A percentile compares a stretch with the other conserved stretches of the same genome.
Evolutionary conservation across 129 eudicot genomes (phyloP).

Genomic region (Logfia minima): DNA sequence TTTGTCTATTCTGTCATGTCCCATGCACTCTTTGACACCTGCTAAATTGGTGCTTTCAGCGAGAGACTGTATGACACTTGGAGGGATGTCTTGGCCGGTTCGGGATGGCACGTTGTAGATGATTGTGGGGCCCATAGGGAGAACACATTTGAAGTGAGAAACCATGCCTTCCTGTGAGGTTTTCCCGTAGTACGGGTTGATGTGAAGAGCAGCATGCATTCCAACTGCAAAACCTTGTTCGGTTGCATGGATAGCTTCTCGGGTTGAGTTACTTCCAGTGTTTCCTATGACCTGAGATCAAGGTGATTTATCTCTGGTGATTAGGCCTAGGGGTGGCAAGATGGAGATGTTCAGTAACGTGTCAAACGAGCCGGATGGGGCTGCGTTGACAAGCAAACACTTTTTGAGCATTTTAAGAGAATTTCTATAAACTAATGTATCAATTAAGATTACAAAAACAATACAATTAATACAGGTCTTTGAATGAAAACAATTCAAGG

Average conservation of each 20-base stretch:
- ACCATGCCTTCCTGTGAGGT: conserved; percentile 70
- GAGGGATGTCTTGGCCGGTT: conserved; percentile 83
- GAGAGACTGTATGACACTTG: conserved; percentile 46
- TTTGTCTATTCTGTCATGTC: conserved; percentile 50
- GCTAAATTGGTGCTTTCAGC: conserved; percentile 60
- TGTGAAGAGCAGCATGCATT: conserved; percentile 87
- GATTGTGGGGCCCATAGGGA: conserved; percentile 76
- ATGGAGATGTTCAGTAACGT: background rate
- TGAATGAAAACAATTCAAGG: background rate
- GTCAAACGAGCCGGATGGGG: background rate
- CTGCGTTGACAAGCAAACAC: background rate
- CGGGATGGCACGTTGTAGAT: conserved; percentile 75
- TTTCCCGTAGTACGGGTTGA: conserved; percentile 86
- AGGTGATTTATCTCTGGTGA: background rate
- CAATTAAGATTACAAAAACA: background rate
- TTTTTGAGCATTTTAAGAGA: background rate
- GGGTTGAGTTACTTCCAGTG: conserved; percentile 78
- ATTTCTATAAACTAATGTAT: background rate
- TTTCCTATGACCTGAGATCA: conserved; percentile 59
- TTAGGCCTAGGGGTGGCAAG: background rate
- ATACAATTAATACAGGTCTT: background rate
- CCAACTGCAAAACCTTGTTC: conserved; percentile 85
- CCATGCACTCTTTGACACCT: conserved; percentile 68
- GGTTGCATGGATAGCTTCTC: conserved; percentile 75
- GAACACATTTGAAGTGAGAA: conserved; percentile 67